A percentile compares a stretch with the other conserved stretches of the same genome.
These are phyloP conservation scores for Micractinium conductrix DNA, from an alignment of 139 green algal species.

Conservation along the genomic window DNA sequence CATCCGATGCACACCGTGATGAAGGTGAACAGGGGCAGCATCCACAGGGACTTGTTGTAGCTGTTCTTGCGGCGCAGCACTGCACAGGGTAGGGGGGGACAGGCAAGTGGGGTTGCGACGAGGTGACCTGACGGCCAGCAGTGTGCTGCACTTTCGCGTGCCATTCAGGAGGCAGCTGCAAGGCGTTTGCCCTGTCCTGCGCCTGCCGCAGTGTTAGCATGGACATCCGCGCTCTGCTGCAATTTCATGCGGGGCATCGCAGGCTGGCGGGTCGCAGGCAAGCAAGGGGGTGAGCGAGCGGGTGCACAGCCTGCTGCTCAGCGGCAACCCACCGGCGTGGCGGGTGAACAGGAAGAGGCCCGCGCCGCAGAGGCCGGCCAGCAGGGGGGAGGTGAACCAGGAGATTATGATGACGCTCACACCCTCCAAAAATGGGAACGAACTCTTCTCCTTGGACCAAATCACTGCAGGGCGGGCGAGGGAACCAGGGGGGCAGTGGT, in stretches of 20 bases:
- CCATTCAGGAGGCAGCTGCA: too few relatives aligned
- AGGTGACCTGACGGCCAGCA: neutral
- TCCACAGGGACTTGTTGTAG: constrained; percentile 27
- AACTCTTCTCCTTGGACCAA: constrained; percentile 18
- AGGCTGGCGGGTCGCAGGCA: too few relatives aligned
- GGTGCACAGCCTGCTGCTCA: too few relatives aligned
- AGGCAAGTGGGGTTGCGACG: neutral
- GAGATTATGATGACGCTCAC: constrained; percentile 52
- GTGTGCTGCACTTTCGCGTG: too few relatives aligned
- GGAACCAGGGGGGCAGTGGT: neutral
- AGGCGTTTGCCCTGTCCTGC: too few relatives aligned
- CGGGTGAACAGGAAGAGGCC: constrained; percentile 44
- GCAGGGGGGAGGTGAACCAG: constrained; percentile 62
- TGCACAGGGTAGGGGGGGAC: neutral
- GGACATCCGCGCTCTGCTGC: too few relatives aligned
- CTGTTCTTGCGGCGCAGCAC: constrained; percentile 34
- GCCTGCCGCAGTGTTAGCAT: too few relatives aligned
- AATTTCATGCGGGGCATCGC: too few relatives aligned
- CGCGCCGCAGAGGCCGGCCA: constrained; percentile 34
- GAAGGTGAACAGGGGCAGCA: constrained; percentile 42
- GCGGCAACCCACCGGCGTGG: constrained; percentile 2
- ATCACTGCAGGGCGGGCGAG: neutral
- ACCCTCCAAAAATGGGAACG: constrained; percentile 56
- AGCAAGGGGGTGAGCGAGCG: too few relatives aligned
- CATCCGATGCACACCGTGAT: constrained; percentile 49